Evolutionary conservation across 1,284 basidiomycete genomes (phyloP).

Genomic region (Paramarasmius palmivorus): DNA sequence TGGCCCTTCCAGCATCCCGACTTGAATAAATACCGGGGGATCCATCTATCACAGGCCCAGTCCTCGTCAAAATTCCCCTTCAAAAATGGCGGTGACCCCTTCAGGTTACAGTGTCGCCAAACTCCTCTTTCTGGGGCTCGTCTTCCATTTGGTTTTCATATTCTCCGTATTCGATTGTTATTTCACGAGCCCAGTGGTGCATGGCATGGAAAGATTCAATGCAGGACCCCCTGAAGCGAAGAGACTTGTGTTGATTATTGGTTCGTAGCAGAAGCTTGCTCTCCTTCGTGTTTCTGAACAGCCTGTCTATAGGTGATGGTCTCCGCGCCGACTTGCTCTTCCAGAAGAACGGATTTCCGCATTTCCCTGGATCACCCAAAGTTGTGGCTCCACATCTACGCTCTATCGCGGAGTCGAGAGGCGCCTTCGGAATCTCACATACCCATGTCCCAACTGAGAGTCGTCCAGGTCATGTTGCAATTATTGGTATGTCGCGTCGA

Average conservation of each 20-base stretch:
- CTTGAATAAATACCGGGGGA: neutral
- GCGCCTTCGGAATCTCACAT: slow-evolving; percentile 84
- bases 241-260: slow-evolving; percentile 80
- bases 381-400: slow-evolving; percentile 81
- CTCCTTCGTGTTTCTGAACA: neutral
- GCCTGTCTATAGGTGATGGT: slow-evolving; percentile 62
- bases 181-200: slow-evolving; percentile 79
- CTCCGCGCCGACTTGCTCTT: slow-evolving; percentile 84
- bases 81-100: neutral
- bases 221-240: slow-evolving; percentile 55
- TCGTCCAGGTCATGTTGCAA: slow-evolving; percentile 86
- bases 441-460: slow-evolving; percentile 90
- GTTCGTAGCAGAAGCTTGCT: slow-evolving; percentile 37
- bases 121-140: slow-evolving; percentile 64
- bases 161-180: slow-evolving; percentile 88
- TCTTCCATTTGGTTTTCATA: slow-evolving; percentile 77
- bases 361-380: slow-evolving; percentile 51
- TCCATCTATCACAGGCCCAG: too few species aligned
- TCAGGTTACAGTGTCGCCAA: slow-evolving; percentile 34
- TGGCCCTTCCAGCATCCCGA: neutral
- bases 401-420: slow-evolving; percentile 62
- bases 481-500: slow-evolving; percentile 59
- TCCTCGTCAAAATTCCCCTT: neutral
- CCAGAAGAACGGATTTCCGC: slow-evolving; percentile 59
- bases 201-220: slow-evolving; percentile 66